Conservation (phyloP, 2,329 filamentous ascomycete genomes). For the Aureobasidium sp. region DNA sequence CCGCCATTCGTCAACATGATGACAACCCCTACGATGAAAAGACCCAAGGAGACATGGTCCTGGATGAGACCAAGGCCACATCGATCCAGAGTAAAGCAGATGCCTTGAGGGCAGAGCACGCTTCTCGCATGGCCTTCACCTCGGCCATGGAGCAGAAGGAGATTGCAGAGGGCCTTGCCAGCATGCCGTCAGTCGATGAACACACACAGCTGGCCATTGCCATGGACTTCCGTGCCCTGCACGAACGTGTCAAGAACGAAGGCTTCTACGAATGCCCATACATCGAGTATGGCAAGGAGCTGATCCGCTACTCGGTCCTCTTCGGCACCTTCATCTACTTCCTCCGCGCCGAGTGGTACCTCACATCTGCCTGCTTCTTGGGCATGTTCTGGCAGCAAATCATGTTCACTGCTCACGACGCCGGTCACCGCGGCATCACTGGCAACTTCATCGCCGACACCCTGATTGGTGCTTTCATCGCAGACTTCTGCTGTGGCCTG, state of each 20-base stretch:
- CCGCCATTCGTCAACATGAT: slow-evolving; percentile 3
- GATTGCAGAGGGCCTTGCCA: slow-evolving; percentile 28
- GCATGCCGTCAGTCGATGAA: slow-evolving; percentile 46
- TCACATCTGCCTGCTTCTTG: slow-evolving; percentile 49
- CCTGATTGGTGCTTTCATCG: slow-evolving; percentile 53
- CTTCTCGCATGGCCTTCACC: slow-evolving; percentile 25
- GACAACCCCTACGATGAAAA: background rate
- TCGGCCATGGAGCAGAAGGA: slow-evolving; percentile 29
- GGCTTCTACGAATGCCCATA: slow-evolving; percentile 53
- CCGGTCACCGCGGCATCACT: slow-evolving; percentile 55
- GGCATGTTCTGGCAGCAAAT: slow-evolving; percentile 60
- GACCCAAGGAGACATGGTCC: background rate
- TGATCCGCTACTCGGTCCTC: slow-evolving; percentile 44
- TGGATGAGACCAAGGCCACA: slow-evolving; percentile 5
- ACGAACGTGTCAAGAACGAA: slow-evolving; percentile 45
- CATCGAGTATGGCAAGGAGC: slow-evolving; percentile 51
- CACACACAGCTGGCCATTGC: slow-evolving; percentile 47
- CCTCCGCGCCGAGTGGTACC: slow-evolving; percentile 46
- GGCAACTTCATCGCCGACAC: slow-evolving; percentile 50
- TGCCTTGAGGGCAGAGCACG: background rate
- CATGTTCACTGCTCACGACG: slow-evolving; percentile 60
- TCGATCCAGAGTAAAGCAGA: background rate
- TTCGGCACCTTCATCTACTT: slow-evolving; percentile 42
- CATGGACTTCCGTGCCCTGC: slow-evolving; percentile 47
- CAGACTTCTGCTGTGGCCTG: slow-evolving; percentile 56